Base-by-base conservation (phyloP, 108 stramenopile genomes). In the Schizochytrium sp. region DNA sequence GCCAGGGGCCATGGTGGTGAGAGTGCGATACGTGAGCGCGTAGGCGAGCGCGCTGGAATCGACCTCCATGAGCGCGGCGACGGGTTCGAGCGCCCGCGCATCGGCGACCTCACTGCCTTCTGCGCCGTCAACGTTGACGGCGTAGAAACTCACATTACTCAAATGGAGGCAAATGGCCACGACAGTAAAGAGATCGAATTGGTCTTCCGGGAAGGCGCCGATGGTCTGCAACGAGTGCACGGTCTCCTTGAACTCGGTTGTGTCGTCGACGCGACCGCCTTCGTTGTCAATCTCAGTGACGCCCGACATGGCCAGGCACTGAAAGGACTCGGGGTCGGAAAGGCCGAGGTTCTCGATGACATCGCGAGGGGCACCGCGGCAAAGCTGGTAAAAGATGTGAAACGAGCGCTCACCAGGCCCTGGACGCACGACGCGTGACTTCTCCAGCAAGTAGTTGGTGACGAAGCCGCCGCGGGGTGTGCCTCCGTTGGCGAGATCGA, bases 161-260 rank as follows among this genome's bases (percentile, higher is more conserved):
- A 99, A 63, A 89, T 98, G 97, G 58, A 99, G 91, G 34, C 97
- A 95, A 8, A 94, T 97, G 5, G 97, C 96, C 57, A 95, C 93
- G 60, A 98, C 90, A 21, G 89, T 91, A 91, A 98, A 93, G 4
- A 98, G 87, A 23, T 89, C 89, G 21, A 91, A 71, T 83, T 94
- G 95, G 44, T 96, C 93, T 8, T 94, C 95, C 34, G 90, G 72
- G 3, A 58, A 29, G 45, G 97, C 21, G 44, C 87, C 53, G 53
- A 92, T 44, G 12, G 43, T 87, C 19, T 88, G 57, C 88, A 91
- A 5, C 29, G 88, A 88, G 23, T 51, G 19, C 55, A 48, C 16
- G 2, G 60, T 72, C n/a, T 91, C 88, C n/a, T 43, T 29, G 58
- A 76, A 91, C 16, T 91, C 88, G 5, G 72, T 88, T 18, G 18